These are phyloP conservation scores for Forsythia viridissima DNA, from an alignment of 257 asterid genomes.

Conservation along the genomic window DNA sequence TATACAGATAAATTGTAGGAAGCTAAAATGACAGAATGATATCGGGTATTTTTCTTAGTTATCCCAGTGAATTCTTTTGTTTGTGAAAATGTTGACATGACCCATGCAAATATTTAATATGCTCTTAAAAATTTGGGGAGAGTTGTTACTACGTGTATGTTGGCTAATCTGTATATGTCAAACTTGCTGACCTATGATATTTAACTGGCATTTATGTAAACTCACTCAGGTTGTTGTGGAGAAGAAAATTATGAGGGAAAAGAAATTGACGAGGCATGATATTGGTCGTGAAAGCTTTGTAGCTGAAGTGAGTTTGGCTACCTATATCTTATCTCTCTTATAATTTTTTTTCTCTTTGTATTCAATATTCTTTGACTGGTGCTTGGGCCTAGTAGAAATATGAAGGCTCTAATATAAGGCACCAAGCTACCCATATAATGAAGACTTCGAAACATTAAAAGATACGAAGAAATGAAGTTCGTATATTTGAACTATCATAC, in stretches of 20 bases:
- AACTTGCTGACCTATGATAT: not conserved
- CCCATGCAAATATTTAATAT: not conserved
- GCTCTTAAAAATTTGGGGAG: not conserved
- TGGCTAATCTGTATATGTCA: not conserved
- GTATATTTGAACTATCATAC: constrained; percentile 11
- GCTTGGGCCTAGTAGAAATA: not conserved
- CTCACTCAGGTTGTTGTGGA: constrained; percentile 81
- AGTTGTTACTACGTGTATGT: not conserved
- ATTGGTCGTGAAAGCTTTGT: constrained; percentile 75
- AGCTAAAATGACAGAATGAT: not conserved
- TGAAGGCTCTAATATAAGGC: not conserved
- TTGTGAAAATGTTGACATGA: not conserved
- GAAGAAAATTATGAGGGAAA: constrained; percentile 82
- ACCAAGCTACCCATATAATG: not conserved
- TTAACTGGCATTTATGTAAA: constrained; percentile 22
- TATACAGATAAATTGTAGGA: not conserved
- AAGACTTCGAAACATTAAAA: not conserved
- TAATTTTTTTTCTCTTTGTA: constrained; percentile 5
- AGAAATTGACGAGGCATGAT: constrained; percentile 75
- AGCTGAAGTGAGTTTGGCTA: constrained; percentile 57
- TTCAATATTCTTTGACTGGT: not conserved
- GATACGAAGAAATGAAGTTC: not conserved
- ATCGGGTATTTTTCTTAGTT: not conserved
- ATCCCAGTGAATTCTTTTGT: not conserved
- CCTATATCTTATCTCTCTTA: not conserved